Conservation (phyloP, 331 rosid species). For the Pyracantha coccinea region DNA sequence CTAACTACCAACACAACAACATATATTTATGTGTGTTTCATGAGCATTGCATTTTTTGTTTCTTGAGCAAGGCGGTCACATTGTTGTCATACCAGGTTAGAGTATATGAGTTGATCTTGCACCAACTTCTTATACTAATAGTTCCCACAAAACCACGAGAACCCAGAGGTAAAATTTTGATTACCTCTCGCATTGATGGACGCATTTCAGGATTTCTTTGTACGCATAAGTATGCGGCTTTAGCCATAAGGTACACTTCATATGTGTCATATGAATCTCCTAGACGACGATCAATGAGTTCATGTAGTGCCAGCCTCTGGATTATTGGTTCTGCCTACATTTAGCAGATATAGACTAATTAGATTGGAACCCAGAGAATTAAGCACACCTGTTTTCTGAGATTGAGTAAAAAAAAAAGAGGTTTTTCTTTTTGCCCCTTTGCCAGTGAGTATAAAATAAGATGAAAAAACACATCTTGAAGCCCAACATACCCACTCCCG, state of each 20-base stretch:
- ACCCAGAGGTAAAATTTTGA: background rate
- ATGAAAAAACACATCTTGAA: background rate
- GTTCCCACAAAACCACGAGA: background rate
- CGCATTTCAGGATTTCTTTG: conserved; percentile 59
- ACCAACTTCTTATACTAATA: background rate
- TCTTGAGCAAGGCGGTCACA: background rate
- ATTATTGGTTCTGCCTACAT: conserved; percentile 61
- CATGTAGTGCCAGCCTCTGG: conserved; percentile 50
- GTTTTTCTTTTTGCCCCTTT: background rate
- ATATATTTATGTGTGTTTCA: background rate
- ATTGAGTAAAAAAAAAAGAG: background rate
- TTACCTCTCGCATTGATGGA: conserved; percentile 76
- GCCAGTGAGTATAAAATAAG: background rate
- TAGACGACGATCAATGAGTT: conserved; percentile 60
- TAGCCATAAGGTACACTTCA: conserved; percentile 64
- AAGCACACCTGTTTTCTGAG: background rate
- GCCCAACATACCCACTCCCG: conserved; percentile 63
- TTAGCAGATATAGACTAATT: background rate
- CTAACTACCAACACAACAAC: background rate
- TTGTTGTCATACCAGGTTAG: background rate
- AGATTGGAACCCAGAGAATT: background rate
- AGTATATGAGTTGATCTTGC: background rate
- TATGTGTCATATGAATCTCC: conserved; percentile 52
- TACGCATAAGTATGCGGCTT: conserved; percentile 60
- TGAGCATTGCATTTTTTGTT: background rate